Percentiles rank a stretch among this genome's conserved stretches.
phyloP scores from a whole-genome alignment of 805 yeast species.

The Candida silvatica region DNA sequence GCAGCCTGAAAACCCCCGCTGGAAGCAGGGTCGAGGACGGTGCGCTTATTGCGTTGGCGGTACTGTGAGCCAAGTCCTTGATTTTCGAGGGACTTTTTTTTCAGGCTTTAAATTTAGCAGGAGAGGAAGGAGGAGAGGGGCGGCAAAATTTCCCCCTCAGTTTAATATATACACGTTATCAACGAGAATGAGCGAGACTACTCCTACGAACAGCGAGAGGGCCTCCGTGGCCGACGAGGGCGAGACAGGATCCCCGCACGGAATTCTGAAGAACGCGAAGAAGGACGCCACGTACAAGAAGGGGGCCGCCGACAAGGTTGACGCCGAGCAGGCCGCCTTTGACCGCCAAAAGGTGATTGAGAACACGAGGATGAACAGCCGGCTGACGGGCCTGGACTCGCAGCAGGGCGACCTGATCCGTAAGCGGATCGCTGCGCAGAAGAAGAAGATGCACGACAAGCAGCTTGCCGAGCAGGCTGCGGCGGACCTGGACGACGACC shows the following conservation, averaged over 20 bases:
- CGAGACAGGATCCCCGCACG: constrained; percentile 14
- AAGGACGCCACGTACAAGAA: constrained; percentile 13
- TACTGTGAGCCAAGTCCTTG: no score
- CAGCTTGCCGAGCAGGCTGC: constrained; percentile 7
- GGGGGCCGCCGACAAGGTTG: constrained; percentile 12
- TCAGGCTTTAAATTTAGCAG: no score
- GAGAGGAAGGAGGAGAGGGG: no score
- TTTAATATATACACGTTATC: no score
- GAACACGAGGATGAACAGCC: constrained; percentile 72
- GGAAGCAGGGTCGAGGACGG: constrained; percentile 68
- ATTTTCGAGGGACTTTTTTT: no score
- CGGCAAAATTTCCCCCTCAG: no score
- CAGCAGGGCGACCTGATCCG: constrained; percentile 38
- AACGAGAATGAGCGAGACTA: no score
- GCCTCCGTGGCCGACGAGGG: no score
- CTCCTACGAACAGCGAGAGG: no score
- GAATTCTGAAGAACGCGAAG: constrained; percentile 26
- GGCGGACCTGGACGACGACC: constrained; percentile 23
- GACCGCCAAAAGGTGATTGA: constrained; percentile 64
- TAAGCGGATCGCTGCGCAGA: constrained; percentile 32
- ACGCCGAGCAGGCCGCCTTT: constrained; percentile 11
- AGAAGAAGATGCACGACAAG: constrained; percentile 15
- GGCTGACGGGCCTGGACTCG: constrained; percentile 21
- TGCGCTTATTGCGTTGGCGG: constrained; percentile 46
- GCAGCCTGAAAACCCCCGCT: constrained; percentile 38